These are phyloP conservation scores for Diaporthe sp. DNA, from an alignment of 2,329 filamentous ascomycete species.

Conservation along the genomic window DNA sequence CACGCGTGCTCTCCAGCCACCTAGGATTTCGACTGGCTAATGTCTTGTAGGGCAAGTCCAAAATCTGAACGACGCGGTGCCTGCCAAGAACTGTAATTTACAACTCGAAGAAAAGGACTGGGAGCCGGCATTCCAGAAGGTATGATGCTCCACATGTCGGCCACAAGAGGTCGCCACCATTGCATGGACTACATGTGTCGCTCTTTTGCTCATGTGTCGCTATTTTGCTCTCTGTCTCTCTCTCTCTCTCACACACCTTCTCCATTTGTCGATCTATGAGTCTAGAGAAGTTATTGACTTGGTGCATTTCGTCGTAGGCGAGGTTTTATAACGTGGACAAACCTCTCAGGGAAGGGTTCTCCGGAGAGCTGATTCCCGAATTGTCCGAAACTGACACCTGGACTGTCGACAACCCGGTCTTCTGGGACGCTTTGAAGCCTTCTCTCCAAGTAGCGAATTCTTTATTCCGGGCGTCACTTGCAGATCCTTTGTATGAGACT, in stretches of 20 bases:
- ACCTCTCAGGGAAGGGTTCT: neutral
- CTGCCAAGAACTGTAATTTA: neutral
- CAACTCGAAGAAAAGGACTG: neutral
- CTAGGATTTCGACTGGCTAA: neutral
- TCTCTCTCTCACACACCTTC: too few relatives aligned
- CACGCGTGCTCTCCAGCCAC: neutral
- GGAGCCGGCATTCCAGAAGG: neutral
- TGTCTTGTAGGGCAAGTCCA: neutral
- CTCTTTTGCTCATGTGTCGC: too few relatives aligned
- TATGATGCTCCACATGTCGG: neutral
- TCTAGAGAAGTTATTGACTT: neutral
- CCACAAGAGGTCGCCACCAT: too few relatives aligned
- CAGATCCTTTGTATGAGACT: neutral
- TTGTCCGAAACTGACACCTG: neutral
- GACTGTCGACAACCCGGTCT: neutral
- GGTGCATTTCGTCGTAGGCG: neutral
- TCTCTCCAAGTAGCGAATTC: neutral
- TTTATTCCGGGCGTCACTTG: neutral
- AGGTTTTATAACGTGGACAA: neutral
- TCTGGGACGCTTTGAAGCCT: neutral
- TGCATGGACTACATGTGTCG: too few relatives aligned
- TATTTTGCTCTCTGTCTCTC: too few relatives aligned
- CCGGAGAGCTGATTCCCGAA: neutral
- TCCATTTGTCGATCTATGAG: too few relatives aligned
- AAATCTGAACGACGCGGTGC: neutral